Evolutionary conservation across 441 rosid genomes (phyloP), one percentile per base, ranked within the genome.

Genomic region (Iberis amara): DNA sequence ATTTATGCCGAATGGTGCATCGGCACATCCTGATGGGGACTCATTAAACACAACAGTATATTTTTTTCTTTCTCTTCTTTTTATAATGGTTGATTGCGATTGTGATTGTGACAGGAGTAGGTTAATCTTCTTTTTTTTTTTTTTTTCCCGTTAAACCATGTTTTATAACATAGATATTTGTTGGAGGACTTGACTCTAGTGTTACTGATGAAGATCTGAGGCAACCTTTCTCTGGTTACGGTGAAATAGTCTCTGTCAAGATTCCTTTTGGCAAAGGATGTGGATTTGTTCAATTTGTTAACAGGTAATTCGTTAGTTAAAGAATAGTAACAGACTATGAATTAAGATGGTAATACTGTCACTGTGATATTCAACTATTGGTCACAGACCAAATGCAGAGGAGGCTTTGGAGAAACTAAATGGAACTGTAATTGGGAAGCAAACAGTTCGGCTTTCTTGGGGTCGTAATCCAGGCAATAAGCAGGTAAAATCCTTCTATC

Each of bases 361-460:
- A 12, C 21, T 6, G 6, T 30, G 6, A 33, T n/a, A 37, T 57
- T 36, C 33, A 28, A 55, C 59, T 26, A 47, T 39, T 61, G 28
- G 39, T 62, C 39, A 26, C 46, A 87, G 98, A 71, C 61, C 66
- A 50, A 61, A 72, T 68, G 98, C 94, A 15, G 96, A 91, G 73
- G 95, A 88, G 53, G 95, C 98, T 72, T 63, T 91, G 80, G 86
- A 83, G 68, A 88, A 80, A 64, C 65, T 91, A 68, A 83, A 88
- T 23, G 91, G 89, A 18, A 68, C 79, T 8, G 66, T 68, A 15
- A 81, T 91, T 5, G 95, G 91, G 43, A 81, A 78, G 52, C 98
- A 85, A 72, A 80, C 81, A 3, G 89, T 91, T 47, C 89, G 95
- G 11, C 96, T 91, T 55, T 85, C 96, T 65, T 85, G 98, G 98